phyloP scores from a whole-genome alignment of 2,329 filamentous ascomycete species.

The Dactylella cylindrospora region DNA sequence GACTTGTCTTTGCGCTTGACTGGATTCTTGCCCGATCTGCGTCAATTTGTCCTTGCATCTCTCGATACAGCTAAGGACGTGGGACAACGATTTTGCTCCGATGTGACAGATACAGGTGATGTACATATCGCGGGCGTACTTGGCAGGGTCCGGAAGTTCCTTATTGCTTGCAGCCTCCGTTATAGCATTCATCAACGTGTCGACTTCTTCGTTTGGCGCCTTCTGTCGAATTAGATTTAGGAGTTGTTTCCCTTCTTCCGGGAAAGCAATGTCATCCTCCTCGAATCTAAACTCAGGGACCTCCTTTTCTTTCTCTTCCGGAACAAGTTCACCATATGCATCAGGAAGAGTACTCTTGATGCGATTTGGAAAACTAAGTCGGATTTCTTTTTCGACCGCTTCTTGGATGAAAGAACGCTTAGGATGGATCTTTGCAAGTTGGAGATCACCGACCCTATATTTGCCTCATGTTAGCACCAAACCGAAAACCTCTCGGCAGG shows the following conservation, averaged over 20 bases:
- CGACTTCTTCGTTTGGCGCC: conserved; percentile 81
- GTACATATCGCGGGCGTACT: conserved; percentile 89
- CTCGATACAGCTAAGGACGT: conserved; percentile 93
- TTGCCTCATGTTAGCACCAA: not conserved
- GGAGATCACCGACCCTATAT: conserved; percentile 72
- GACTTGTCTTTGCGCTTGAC: conserved; percentile 79
- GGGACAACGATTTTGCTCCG: conserved; percentile 91
- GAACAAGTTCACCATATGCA: conserved; percentile 76
- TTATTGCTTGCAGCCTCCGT: conserved; percentile 42
- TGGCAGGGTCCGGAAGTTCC: conserved; percentile 70
- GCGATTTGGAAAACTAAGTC: conserved; percentile 90
- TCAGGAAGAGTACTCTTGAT: conserved; percentile 91
- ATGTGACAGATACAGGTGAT: conserved; percentile 91
- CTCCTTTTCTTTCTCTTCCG: conserved; percentile 87
- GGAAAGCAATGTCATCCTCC: conserved; percentile 77
- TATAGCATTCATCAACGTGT: conserved; percentile 75
- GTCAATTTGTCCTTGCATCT: conserved; percentile 87
- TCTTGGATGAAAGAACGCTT: conserved; percentile 92
- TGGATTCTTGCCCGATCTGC: conserved; percentile 72
- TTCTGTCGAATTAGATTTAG: conserved; percentile 79
- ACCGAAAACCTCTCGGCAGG: not conserved
- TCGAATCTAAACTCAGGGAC: conserved; percentile 94
- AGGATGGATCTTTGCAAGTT: conserved; percentile 73
- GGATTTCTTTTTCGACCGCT: conserved; percentile 92
- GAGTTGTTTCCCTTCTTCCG: conserved; percentile 79